Percentiles rank a stretch among this genome's conserved stretches.
Evolutionary conservation across 2,329 filamentous ascomycete species (phyloP).

Genomic region (Zymoseptoria brevis): DNA sequence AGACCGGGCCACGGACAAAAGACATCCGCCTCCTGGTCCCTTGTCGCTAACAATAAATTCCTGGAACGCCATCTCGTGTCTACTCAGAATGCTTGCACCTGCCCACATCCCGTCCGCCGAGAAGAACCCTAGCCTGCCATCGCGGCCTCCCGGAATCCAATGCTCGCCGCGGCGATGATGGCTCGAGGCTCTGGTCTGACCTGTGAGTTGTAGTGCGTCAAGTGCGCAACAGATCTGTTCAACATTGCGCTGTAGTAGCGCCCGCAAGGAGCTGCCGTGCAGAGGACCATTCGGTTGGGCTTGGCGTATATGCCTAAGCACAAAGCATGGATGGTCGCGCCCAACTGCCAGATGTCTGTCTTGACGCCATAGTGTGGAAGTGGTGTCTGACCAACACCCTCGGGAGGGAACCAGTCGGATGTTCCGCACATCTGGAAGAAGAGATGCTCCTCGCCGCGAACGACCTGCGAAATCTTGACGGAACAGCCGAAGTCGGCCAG

Average conservation of each 20-base stretch:
- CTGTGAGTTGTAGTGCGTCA: too few relatives aligned
- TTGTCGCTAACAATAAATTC: too few relatives aligned
- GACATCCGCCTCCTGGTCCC: too few relatives aligned
- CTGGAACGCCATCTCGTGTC: too few relatives aligned
- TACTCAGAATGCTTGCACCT: too few relatives aligned
- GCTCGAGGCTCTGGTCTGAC: too few relatives aligned
- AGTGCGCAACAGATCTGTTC: too few relatives aligned
- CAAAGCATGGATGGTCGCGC: conserved; percentile 10
- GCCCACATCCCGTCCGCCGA: too few relatives aligned
- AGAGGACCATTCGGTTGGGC: too few relatives aligned
- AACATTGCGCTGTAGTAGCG: background rate
- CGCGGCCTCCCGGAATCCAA: background rate
- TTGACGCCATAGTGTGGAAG: conserved; percentile 7
- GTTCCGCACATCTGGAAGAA: conserved; percentile 10
- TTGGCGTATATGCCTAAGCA: too few relatives aligned
- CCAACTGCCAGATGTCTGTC: conserved; percentile 15
- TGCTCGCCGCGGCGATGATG: background rate
- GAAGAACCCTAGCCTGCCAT: too few relatives aligned
- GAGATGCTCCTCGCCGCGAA: conserved; percentile 1
- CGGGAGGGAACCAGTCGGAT: conserved; percentile 13
- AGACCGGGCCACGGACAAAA: too few relatives aligned
- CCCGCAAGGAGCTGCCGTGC: background rate
- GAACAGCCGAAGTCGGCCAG: conserved; percentile 19
- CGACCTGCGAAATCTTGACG: conserved; percentile 8
- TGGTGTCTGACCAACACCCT: conserved; percentile 2